These are phyloP conservation scores for Carallia brachiata DNA, from an alignment of 345 rosid genomes.

Conservation along the genomic window DNA sequence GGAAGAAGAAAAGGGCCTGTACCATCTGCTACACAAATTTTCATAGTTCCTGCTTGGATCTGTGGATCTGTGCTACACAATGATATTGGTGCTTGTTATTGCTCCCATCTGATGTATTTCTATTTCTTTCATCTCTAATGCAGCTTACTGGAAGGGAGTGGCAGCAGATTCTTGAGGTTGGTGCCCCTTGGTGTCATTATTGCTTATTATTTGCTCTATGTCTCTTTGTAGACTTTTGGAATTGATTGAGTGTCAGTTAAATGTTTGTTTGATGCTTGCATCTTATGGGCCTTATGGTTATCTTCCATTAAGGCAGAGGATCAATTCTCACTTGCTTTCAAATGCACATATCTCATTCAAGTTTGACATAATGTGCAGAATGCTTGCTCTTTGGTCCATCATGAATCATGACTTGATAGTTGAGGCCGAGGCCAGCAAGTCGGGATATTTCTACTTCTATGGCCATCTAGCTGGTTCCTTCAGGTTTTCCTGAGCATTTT, in stretches of 20 bases:
- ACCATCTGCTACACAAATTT: background rate
- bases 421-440: conserved; percentile 44
- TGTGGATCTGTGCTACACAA: background rate
- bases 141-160: conserved; percentile 71
- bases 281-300: background rate
- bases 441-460: conserved; percentile 48
- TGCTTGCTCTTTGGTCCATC: conserved; percentile 45
- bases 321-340: conserved; percentile 22
- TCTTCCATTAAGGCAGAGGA: conserved; percentile 15
- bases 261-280: conserved; percentile 1
- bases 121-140: conserved; percentile 11
- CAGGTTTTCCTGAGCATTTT: conserved; percentile 47
- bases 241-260: conserved; percentile 1
- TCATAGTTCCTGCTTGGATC: background rate
- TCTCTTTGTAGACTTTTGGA: background rate
- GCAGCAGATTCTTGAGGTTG: conserved; percentile 80
- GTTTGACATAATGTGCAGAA: conserved; percentile 50
- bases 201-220: background rate
- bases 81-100: background rate
- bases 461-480: conserved; percentile 48
- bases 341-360: conserved; percentile 33
- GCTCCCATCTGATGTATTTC: background rate
- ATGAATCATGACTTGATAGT: conserved; percentile 49
- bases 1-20: background rate
- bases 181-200: conserved; percentile 14